Evolutionary conservation across 306 rosid species (phyloP).

Genomic region (Trifolium pratense): DNA sequence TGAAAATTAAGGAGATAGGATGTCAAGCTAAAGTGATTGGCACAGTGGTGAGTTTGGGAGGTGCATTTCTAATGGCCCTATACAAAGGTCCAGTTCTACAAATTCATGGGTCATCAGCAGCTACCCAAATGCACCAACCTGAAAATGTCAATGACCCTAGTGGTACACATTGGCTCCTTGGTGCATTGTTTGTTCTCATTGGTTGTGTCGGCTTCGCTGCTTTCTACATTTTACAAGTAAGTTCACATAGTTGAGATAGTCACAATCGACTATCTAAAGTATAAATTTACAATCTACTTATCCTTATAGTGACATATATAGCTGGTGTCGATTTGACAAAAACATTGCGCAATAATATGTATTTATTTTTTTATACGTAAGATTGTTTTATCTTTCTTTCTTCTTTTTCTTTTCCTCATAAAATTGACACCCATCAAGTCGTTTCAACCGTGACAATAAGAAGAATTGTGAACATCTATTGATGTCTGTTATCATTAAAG

Average conservation of each 20-base stretch:
- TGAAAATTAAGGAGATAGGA: slow-evolving; percentile 55
- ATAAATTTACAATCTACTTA: no score
- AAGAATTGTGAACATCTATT: no score
- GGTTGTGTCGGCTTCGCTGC: slow-evolving; percentile 73
- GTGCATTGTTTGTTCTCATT: slow-evolving; percentile 61
- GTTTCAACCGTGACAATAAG: no score
- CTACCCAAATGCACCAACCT: slow-evolving; percentile 3
- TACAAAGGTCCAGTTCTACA: slow-evolving; percentile 72
- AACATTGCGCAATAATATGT: no score
- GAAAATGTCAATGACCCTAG: slow-evolving; percentile 46
- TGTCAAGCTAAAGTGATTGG: slow-evolving; percentile 74
- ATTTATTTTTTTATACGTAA: no score
- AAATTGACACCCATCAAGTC: no score
- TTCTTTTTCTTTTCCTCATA: no score
- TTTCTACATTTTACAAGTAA: slow-evolving; percentile 65
- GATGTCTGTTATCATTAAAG: not conserved
- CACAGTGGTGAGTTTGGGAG: slow-evolving; percentile 63
- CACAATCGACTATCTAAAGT: no score
- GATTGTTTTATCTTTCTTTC: no score
- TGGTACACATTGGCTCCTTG: slow-evolving; percentile 52
- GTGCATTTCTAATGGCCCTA: slow-evolving; percentile 77
- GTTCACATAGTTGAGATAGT: no score
- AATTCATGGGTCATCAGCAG: slow-evolving; percentile 25
- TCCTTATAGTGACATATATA: no score
- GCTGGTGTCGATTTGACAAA: no score